phyloP scores from a whole-genome alignment of 345 rosid species.

The Eucalyptus regnans region DNA sequence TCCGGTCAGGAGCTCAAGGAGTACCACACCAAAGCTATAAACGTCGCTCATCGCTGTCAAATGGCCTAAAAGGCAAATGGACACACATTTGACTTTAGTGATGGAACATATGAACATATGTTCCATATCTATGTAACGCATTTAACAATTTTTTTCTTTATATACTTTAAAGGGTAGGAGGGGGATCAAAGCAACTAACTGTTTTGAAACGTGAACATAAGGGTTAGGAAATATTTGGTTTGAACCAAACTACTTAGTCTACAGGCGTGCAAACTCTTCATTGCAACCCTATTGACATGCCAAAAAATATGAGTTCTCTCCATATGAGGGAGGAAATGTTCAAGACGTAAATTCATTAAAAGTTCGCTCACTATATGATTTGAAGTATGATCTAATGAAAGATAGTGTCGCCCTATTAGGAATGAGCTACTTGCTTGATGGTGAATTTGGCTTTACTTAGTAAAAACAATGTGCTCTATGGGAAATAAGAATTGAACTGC shows the following conservation, averaged over 20 bases:
- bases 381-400: not conserved
- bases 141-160: not conserved
- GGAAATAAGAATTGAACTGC: not conserved
- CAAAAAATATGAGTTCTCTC: fast-evolving
- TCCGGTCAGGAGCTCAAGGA: constrained; percentile 56
- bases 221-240: not conserved
- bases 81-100: not conserved
- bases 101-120: not conserved
- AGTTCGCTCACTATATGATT: not conserved
- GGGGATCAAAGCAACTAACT: not conserved
- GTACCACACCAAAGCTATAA: constrained; percentile 62
- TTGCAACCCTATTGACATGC: not conserved
- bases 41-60: constrained; percentile 62
- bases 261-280: not conserved
- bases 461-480: not conserved
- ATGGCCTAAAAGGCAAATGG: constrained; percentile 29
- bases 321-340: not conserved
- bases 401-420: not conserved
- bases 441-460: not conserved
- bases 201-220: not conserved
- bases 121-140: not conserved
- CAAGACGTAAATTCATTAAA: not conserved
- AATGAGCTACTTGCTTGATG: not conserved
- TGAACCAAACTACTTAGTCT: not conserved
- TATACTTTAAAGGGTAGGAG: not conserved